Base-by-base conservation (phyloP, 495 filamentous ascomycete genomes). In the Cenococcum geophilum region DNA sequence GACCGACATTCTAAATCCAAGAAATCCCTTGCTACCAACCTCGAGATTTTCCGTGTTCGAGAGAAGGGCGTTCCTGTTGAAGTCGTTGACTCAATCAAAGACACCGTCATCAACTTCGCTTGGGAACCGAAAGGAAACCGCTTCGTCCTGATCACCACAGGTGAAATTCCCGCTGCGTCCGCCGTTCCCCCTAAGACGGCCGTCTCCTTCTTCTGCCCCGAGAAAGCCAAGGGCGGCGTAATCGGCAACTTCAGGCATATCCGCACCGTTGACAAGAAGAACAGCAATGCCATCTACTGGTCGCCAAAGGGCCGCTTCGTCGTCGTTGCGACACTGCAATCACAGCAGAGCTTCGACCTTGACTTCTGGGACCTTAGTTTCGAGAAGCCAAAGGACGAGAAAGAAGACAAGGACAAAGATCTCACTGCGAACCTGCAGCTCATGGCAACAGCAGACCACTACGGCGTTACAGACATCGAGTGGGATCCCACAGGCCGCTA, bases 231-330 rank as follows among this genome's bases (percentile, higher is more conserved):
- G 81, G 84, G 79, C 40, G 72, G 79, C 37, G 78, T 79, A 11
- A 78, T 89, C 20, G 93, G 93, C 54, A 96, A 95, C 79, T 98
- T 96, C 82, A 93, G 89, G 80, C 88, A 92, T 65, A 85, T 97
- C 58, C 84, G 88, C 45, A 97, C 91, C 0, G 80, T 95, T 21
- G 93, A 98, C 66, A 96, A 96, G 84, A 97, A 96, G 82, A 98
- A 91, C 74, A 95, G 86, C 82, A 98, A 98, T 70, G 95, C 88
- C 56, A 97, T 98, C 70, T 96, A 96, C 83, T 98, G 93, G 93
- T 95, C 90, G n/a, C 93, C 93, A 14, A 91, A 88, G 78, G 93
- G 93, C 16, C 85, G 93, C 18, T 97, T 98, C 70, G 91, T 96
- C 48, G 83, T 96, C 45, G 83, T 98, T 14, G 93, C 89, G 22